These are phyloP conservation scores for Blepharisma japonicum DNA, from an alignment of 73 alveolate species.

Conservation along the genomic window DNA sequence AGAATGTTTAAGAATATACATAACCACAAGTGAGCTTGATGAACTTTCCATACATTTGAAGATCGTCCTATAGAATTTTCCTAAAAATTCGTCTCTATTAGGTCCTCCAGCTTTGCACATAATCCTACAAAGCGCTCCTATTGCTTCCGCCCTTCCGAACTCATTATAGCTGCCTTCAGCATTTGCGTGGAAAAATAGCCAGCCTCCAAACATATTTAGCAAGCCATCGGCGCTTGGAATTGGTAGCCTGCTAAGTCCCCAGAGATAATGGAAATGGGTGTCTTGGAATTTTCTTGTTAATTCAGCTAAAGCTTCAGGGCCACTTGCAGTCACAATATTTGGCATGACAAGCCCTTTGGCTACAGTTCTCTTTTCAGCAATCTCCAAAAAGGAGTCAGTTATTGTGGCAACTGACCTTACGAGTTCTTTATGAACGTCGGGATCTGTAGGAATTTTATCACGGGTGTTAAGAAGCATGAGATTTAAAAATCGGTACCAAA, in stretches of 20 bases:
- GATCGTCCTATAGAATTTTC: neutral
- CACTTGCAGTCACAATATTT: neutral
- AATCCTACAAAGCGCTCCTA: slow-evolving; percentile 25
- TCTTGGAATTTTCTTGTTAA: neutral
- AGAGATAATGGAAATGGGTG: neutral
- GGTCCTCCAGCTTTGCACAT: neutral
- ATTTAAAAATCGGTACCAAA: slow-evolving; percentile 6
- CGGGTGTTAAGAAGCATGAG: neutral
- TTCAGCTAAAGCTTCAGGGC: neutral
- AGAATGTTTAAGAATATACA: neutral
- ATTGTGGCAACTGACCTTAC: slow-evolving; percentile 8
- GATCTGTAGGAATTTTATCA: neutral
- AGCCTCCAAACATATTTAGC: neutral
- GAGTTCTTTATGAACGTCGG: neutral
- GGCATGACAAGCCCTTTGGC: neutral
- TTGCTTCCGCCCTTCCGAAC: slow-evolving; percentile 4
- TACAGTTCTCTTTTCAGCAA: neutral
- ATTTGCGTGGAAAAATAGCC: slow-evolving; percentile 18
- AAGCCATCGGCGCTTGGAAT: slow-evolving; percentile 5
- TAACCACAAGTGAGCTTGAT: neutral
- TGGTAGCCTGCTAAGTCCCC: neutral
- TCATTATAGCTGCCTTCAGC: neutral
- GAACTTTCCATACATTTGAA: neutral
- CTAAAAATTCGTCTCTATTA: neutral
- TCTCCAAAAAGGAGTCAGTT: neutral